Conservation (phyloP, 208 protist genomes). For the Leishmania aethiopica region DNA sequence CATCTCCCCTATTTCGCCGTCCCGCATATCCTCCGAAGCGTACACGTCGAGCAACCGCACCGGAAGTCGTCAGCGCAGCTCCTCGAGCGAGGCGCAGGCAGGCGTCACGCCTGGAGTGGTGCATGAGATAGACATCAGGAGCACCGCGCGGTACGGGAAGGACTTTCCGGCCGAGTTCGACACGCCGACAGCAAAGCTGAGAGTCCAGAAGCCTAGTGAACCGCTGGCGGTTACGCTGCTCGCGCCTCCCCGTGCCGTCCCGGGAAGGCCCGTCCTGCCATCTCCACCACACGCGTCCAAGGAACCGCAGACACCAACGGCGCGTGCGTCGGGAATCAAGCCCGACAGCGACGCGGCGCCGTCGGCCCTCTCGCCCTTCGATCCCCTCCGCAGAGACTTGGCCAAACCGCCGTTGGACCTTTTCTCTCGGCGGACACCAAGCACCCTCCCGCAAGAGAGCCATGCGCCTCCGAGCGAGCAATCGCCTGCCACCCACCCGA, state of each 20-base stretch:
- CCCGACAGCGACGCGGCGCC: not conserved
- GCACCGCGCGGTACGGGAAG: not conserved
- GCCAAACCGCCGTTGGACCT: not conserved
- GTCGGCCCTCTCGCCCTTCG: constrained; percentile 2
- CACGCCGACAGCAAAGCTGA: too few relatives aligned
- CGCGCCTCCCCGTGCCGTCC: not conserved
- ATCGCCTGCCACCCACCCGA: not conserved
- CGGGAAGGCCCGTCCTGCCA: not conserved
- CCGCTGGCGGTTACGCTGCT: not conserved
- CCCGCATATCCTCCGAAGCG: constrained; percentile 1
- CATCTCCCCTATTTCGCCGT: not conserved
- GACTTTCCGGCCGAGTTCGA: not conserved
- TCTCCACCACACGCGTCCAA: not conserved
- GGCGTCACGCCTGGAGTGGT: not conserved
- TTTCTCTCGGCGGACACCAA: constrained; percentile 7
- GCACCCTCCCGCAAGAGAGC: not conserved
- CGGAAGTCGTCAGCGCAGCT: constrained; percentile 10
- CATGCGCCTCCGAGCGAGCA: not conserved
- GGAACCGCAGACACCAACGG: not conserved
- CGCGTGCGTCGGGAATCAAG: not conserved
- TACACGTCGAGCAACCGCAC: constrained; percentile 1
- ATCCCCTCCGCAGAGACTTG: constrained; percentile 3
- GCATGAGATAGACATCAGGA: not conserved
- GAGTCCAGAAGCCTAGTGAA: not conserved
- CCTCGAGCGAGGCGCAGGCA: not conserved